Evolutionary conservation across 2,329 filamentous ascomycete genomes (phyloP), one percentile per base, ranked within the genome.

Genomic region (Akanthomyces uredinophilus): DNA sequence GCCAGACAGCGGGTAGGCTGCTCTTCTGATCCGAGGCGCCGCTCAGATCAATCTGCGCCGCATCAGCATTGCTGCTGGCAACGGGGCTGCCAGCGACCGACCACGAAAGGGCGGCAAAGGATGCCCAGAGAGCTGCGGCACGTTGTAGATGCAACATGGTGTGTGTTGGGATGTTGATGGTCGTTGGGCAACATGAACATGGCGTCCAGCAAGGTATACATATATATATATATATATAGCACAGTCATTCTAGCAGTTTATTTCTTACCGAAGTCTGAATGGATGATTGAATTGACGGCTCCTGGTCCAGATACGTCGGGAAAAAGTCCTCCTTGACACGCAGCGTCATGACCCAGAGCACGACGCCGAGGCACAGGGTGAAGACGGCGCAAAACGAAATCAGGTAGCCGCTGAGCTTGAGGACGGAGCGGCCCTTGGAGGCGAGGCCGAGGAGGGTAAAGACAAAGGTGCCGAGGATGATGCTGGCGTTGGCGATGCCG

Each of bases 321-420:
- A 74, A 78, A 64, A 93, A 84, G 64, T 84, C 83, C 43, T 81
- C 79, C 70, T 88, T 84, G 51, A 87, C 87, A 68, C 80, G 82
- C 67, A 95, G 77, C 2, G 91, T 94, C 68, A 87, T 78, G 70
- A 92, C 83, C 91, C 89, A 92, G 65, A 91, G 79, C 65, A 82
- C 80, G 53, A 91, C 75, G 50, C 89, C 89, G 41, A 91, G 76
- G 61, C 83, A 75, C 70, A 91, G 75, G 22, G 84, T 89, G 74
- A 89, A 88, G 57, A 89, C 62, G 1, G 78, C 83, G 70, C 83
- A 86, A 47, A 85, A 61, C n/a, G 85, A 79, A 46, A 88, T 76
- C 70, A 90, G 73, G 76, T 85, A 89, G 54, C 84, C 86, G 62
- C 87, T 85, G 18, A 87, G 65, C 73, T 91, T 91, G 68, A 94